Base-by-base conservation (phyloP, 163 green algal species). In the Volvox carteri region DNA sequence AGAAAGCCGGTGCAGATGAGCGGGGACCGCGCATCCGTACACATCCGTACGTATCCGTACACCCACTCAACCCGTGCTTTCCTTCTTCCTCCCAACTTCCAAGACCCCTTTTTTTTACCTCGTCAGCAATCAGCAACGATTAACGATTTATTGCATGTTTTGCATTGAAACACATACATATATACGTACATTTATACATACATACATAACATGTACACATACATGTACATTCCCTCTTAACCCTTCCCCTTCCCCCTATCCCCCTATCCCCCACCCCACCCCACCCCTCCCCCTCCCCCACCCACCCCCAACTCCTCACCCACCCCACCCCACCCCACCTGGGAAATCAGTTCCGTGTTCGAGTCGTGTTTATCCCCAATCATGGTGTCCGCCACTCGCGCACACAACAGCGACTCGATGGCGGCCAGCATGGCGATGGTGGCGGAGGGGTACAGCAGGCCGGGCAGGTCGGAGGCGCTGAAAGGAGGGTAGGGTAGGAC, bases 351-450 rank as follows among this genome's bases (percentile, higher is more conserved):
- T 72, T 91, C 87, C 0, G 87, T 91, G 70, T 91, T 91, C 37
- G 87, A 86, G 79, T 91, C 84, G 79, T 91, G 87, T 39, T 83
- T 87, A 80, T 91, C 87, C 5, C 41, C 74, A 19, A 91, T 89
- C 87, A 91, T 91, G 80, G 44, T 70, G 80, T 91, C 87, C 21
- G 80, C 70, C 60, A 91, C 87, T 4, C 87, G 87, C 18, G 87
- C 87, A 48, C 87, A 91, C 80, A 91, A 81, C 87, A 91, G 80
- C 39, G 80, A 89, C 79, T 91, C 87, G 11, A 91, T 89, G 39
- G 87, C 78, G 0, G 76, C 87, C 58, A 91, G 80, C 80, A 86
- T 56, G 19, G 87, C 87, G 30, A 91, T 89, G 60, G 80, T 86
- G 58, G 78, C 33, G 52, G 87, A 72, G 33, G 87, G 87, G 35